Evolutionary conservation across 495 filamentous ascomycete species (phyloP).

Genomic region (Penicillium pulvis): DNA sequence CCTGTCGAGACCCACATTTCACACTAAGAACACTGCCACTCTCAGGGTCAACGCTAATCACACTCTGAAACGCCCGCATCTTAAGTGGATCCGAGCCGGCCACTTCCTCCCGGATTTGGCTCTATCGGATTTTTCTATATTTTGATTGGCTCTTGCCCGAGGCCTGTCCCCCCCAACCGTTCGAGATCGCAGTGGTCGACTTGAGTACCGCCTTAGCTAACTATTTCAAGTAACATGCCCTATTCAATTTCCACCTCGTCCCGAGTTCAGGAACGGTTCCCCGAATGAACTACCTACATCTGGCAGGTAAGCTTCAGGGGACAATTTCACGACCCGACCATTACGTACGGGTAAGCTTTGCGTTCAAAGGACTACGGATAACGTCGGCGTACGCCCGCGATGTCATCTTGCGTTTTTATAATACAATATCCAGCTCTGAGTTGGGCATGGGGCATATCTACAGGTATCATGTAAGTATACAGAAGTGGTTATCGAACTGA

Average conservation of each 20-base stretch:
- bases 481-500: background rate
- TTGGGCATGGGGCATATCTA: background rate
- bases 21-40: constrained; percentile 38
- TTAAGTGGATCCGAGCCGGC: constrained; percentile 11
- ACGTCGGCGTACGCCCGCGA: constrained; percentile 14
- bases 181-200: constrained; percentile 16
- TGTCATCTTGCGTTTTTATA: background rate
- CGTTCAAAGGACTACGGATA: background rate
- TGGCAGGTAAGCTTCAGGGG: constrained; percentile 8
- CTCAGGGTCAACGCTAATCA: constrained; percentile 39
- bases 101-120: constrained; percentile 11
- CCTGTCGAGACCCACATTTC: constrained; percentile 31
- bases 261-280: background rate
- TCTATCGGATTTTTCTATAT: background rate
- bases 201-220: constrained; percentile 1
- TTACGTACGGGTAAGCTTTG: constrained; percentile 10
- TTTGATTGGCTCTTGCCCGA: constrained; percentile 6
- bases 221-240: background rate
- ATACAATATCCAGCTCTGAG: background rate
- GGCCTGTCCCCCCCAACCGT: constrained; percentile 10
- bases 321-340: background rate
- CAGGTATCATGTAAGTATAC: background rate
- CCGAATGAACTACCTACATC: constrained; percentile 1
- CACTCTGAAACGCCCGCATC: constrained; percentile 37
- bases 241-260: background rate